A percentile compares a stretch with the other conserved stretches of the same genome.
Conservation (phyloP, 331 rosid species). For the Malus hybrid region DNA sequence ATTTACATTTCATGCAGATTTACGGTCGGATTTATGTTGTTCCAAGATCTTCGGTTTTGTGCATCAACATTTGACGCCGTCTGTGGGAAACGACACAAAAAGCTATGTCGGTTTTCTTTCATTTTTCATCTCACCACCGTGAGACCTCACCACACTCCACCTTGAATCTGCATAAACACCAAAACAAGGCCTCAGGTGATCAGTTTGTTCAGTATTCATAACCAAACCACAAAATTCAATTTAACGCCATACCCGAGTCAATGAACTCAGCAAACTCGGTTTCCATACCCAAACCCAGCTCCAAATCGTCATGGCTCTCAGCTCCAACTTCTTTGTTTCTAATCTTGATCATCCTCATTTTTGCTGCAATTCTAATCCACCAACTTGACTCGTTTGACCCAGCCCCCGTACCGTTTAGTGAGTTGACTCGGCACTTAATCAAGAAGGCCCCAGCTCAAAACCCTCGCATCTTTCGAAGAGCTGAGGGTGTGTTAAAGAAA, state of each 20-base stretch:
- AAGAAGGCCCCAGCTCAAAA: constrained; percentile 8
- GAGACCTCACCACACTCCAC: too few relatives aligned
- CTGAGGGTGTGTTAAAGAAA: constrained; percentile 14
- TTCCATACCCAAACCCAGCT: neutral
- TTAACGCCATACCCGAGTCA: neutral
- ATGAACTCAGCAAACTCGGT: neutral
- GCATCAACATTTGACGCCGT: too few relatives aligned
- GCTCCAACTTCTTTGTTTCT: neutral
- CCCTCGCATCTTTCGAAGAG: constrained; percentile 13
- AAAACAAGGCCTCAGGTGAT: neutral
- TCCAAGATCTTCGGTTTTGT: too few relatives aligned
- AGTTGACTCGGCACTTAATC: neutral
- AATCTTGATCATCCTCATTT: neutral
- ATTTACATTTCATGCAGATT: too few relatives aligned
- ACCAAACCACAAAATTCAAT: neutral
- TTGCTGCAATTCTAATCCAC: constrained; percentile 16
- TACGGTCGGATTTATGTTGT: too few relatives aligned
- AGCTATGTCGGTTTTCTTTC: too few relatives aligned
- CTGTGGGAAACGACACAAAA: too few relatives aligned
- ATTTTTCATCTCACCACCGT: too few relatives aligned
- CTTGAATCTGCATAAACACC: too few relatives aligned
- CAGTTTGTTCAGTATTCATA: neutral
- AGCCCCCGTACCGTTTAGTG: constrained; percentile 16
- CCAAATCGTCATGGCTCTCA: neutral
- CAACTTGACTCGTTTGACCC: constrained; percentile 40